Evolutionary conservation across 2,329 filamentous ascomycete species (phyloP).

Genomic region (Aspergillus tanneri): DNA sequence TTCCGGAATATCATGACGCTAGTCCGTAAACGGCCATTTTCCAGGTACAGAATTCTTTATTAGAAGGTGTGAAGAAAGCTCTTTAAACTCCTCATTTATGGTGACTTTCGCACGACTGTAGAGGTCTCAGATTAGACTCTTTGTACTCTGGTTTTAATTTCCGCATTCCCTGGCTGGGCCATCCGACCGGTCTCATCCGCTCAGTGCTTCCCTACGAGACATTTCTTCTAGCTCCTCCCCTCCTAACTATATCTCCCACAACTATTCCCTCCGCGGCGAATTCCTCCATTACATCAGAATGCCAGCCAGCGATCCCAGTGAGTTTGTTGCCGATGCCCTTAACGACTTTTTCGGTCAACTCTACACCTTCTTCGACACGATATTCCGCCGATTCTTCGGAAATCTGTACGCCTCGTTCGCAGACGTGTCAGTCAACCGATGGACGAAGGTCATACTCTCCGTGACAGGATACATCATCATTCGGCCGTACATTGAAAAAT

Average conservation of each 20-base stretch:
- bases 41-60: conserved; percentile 16
- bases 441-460: conserved; percentile 68
- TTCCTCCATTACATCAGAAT: conserved; percentile 18
- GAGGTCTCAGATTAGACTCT: not conserved
- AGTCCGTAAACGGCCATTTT: conserved; percentile 15
- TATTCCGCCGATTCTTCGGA: conserved; percentile 32
- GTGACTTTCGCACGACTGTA: not conserved
- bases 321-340: conserved; percentile 25
- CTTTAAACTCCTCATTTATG: not conserved
- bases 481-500: conserved; percentile 70
- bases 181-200: conserved; percentile 2
- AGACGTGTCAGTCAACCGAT: conserved; percentile 46
- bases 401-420: conserved; percentile 47
- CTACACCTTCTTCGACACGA: conserved; percentile 26
- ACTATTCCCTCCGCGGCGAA: not conserved
- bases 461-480: conserved; percentile 72
- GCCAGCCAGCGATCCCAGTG: conserved; percentile 25
- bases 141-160: not conserved
- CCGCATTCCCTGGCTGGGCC: not conserved
- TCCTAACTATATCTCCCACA: conserved; percentile 6
- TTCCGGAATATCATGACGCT: conserved; percentile 10
- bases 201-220: not conserved
- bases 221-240: not conserved
- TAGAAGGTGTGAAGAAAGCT: not conserved
- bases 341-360: conserved; percentile 34